Evolutionary conservation across 2,329 filamentous ascomycete species (phyloP).

Genomic region (Diaporthe velutina): DNA sequence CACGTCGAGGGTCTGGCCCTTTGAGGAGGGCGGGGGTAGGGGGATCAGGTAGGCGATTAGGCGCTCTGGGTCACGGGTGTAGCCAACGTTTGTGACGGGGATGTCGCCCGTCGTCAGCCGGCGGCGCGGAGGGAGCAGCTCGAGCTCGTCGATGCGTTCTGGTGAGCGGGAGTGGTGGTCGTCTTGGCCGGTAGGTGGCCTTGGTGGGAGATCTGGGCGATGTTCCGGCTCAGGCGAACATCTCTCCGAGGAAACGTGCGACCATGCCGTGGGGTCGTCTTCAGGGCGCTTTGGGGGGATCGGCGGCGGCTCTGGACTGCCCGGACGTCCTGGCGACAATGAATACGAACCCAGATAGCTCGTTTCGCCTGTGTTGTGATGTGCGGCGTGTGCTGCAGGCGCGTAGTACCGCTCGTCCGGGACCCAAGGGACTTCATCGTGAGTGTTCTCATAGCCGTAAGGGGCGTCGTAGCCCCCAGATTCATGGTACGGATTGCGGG

Average conservation of each 20-base stretch:
- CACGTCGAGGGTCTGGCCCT: neutral
- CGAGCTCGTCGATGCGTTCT: conserved; percentile 6
- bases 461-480: neutral
- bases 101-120: conserved; percentile 33
- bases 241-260: neutral
- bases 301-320: conserved; percentile 9
- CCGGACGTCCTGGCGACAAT: neutral
- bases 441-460: neutral
- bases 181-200: neutral
- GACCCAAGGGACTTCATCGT: neutral
- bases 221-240: conserved; percentile 5
- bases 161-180: neutral
- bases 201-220: neutral
- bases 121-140: conserved; percentile 21
- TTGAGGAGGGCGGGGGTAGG: neutral
- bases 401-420: neutral
- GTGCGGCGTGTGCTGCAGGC: neutral
- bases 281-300: neutral
- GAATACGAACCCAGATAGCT: neutral
- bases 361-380: conserved; percentile 5
- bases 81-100: neutral
- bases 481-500: neutral
- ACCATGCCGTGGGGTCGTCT: neutral
- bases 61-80: conserved; percentile 4
- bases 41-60: conserved; percentile 30